phyloP scores from a whole-genome alignment of 2,329 filamentous ascomycete species.

The Sporothrix protearum region DNA sequence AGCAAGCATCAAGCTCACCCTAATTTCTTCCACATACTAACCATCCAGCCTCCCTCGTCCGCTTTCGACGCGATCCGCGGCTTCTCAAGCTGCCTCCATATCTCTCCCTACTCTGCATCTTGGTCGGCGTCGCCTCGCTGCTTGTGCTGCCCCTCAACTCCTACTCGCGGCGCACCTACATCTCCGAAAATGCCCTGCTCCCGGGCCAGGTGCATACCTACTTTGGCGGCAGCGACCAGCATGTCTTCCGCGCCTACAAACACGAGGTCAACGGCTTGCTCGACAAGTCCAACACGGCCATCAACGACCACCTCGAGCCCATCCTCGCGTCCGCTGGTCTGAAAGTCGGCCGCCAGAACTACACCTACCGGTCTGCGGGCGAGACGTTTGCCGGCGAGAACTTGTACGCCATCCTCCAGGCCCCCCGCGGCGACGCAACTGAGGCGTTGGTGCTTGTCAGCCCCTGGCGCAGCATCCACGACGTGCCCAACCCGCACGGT shows the following conservation, averaged over 20 bases:
- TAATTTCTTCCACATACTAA: conserved; percentile 15
- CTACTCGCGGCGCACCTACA: conserved; percentile 89
- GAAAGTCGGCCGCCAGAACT: conserved; percentile 84
- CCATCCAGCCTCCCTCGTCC: conserved; percentile 55
- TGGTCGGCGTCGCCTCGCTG: conserved; percentile 85
- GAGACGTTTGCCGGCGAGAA: conserved; percentile 76
- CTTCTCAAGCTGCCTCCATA: conserved; percentile 82
- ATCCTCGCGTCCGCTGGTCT: conserved; percentile 76
- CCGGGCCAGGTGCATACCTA: conserved; percentile 98
- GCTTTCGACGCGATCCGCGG: conserved; percentile 74
- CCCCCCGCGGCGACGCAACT: conserved; percentile 90
- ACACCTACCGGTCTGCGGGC: conserved; percentile 77
- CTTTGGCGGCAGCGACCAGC: conserved; percentile 92
- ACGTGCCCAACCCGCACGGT: conserved; percentile 77
- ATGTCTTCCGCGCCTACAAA: conserved; percentile 85
- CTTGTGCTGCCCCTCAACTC: conserved; percentile 83
- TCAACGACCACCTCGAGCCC: conserved; percentile 68
- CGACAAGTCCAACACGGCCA: conserved; percentile 48
- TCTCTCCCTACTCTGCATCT: conserved; percentile 77
- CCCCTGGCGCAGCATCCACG: conserved; percentile 79
- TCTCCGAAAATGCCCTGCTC: conserved; percentile 93
- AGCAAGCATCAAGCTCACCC: not conserved
- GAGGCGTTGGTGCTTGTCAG: conserved; percentile 93
- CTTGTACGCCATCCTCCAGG: conserved; percentile 87
- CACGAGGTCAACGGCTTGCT: conserved; percentile 68